Evolutionary conservation across 1,139 yeast species (phyloP), one percentile per base, ranked within the genome.

Genomic region (Yamadazyma diddensiae): DNA sequence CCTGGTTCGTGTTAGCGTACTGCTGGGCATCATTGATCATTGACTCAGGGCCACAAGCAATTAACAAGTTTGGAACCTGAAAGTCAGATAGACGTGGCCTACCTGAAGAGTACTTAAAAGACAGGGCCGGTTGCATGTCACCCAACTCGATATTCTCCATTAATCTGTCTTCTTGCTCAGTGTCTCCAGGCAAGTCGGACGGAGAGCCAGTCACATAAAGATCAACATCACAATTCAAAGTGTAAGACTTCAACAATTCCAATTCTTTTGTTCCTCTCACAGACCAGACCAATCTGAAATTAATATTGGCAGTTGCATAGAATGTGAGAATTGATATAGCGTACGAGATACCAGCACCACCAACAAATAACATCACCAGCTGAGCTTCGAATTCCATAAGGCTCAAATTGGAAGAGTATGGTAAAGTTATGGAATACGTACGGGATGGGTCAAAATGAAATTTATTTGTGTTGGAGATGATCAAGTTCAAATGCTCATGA

Each of bases 271-370:
- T 53, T 31, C 58, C 58, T 21, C 72, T 54, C 0, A 76, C 67
- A 24, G 77, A 64, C 94, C 94, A 82, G 0, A 73, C 52, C 30
- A 65, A 46, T 9, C 53, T 54, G 40, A 44, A 26, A 23, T 33
- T 21, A 33, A 22, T 31, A 3, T 22, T 13, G 8, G 28, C n/a
- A n/a, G 25, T 26, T 15, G 28, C 29, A 22, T 77, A 65, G 42
- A 64, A 59, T 38, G 62, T 52, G 49, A 57, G 65, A 3, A 82
- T 40, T 0, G 94, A 85, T 2, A 86, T 59, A 0, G 86, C 92
- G 46, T 78, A 75, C 0, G 95, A 81, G 5, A 88, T 72, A 0
- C 96, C 97, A 0, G 94, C 77, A 0, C 97, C 97, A 6, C 96
- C 97, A 21, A 88, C 83, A 3, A 87, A 57, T 6, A 87, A 11